These are phyloP conservation scores for Psidium friedrichsthalianum DNA, from an alignment of 345 rosid genomes.

Conservation along the genomic window DNA sequence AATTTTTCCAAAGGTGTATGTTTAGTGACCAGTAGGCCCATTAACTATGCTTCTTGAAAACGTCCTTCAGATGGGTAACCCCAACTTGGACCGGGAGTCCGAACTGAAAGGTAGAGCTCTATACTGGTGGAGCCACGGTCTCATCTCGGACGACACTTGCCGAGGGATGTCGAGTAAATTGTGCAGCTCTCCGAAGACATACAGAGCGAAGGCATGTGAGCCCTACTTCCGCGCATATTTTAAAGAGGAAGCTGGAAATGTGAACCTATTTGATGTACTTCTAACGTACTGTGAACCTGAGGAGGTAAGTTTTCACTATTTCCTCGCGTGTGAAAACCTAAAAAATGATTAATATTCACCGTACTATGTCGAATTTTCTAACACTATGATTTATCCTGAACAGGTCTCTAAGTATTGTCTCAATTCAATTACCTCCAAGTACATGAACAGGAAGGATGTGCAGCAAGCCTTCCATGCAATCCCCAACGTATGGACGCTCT, in stretches of 20 bases:
- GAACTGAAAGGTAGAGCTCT: neutral
- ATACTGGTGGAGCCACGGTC: neutral
- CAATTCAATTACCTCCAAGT: neutral
- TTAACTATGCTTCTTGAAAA: neutral
- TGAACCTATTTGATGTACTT: neutral
- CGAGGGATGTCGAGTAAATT: neutral
- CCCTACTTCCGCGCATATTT: neutral
- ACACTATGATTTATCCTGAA: neutral
- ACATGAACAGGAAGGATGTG: neutral
- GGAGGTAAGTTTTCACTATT: neutral
- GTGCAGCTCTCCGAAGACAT: neutral
- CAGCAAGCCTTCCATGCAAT: neutral
- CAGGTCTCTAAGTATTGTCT: neutral
- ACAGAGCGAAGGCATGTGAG: neutral
- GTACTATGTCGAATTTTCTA: neutral
- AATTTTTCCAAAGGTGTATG: neutral
- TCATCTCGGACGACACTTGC: neutral
- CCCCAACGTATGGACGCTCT: neutral
- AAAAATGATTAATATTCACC: neutral
- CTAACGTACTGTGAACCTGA: neutral
- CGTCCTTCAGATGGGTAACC: neutral
- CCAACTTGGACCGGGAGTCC: neutral
- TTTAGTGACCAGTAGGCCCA: neutral
- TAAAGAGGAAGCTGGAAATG: neutral
- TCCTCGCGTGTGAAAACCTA: neutral